phyloP scores from a whole-genome alignment of 2,329 filamentous ascomycete genomes.

The Aspergillus thermomutatus region DNA sequence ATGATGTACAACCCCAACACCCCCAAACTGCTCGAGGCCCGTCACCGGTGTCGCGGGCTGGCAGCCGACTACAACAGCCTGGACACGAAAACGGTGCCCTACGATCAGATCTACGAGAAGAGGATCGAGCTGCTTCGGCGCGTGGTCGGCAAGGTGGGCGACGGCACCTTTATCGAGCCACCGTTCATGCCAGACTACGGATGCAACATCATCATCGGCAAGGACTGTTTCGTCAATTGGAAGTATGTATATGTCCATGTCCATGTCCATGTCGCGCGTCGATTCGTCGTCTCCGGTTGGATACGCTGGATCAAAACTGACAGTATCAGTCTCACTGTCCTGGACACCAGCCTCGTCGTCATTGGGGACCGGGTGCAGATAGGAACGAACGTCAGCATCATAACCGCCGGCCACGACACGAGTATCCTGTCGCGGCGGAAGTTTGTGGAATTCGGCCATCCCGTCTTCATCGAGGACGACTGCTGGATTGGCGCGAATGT shows the following conservation, averaged over 20 bases:
- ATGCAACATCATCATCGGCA: slow-evolving; percentile 29
- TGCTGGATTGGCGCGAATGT: slow-evolving; percentile 51
- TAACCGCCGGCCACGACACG: slow-evolving; percentile 52
- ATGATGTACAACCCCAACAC: slow-evolving; percentile 33
- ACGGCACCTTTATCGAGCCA: slow-evolving; percentile 30
- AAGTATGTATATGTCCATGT: slow-evolving; percentile 17
- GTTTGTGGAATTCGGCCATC: slow-evolving; percentile 49
- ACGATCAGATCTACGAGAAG: slow-evolving; percentile 22
- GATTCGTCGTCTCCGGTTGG: not conserved
- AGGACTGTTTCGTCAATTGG: slow-evolving; percentile 32
- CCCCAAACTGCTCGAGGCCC: slow-evolving; percentile 25
- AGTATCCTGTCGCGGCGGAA: slow-evolving; percentile 48
- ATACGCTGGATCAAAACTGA: not conserved
- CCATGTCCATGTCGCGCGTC: too few relatives aligned
- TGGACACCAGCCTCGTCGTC: slow-evolving; percentile 52
- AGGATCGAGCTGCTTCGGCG: slow-evolving; percentile 26
- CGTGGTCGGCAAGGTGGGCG: slow-evolving; percentile 27
- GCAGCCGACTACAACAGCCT: slow-evolving; percentile 29
- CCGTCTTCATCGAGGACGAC: slow-evolving; percentile 47
- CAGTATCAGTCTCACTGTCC: slow-evolving; percentile 50
- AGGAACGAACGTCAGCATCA: slow-evolving; percentile 53
- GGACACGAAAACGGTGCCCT: slow-evolving; percentile 23
- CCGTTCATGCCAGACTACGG: slow-evolving; percentile 33
- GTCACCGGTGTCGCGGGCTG: slow-evolving; percentile 26
- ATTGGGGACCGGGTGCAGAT: slow-evolving; percentile 55